Conservation (phyloP, 371 early-diverging fungal species). For the Mortierella sp. region DNA sequence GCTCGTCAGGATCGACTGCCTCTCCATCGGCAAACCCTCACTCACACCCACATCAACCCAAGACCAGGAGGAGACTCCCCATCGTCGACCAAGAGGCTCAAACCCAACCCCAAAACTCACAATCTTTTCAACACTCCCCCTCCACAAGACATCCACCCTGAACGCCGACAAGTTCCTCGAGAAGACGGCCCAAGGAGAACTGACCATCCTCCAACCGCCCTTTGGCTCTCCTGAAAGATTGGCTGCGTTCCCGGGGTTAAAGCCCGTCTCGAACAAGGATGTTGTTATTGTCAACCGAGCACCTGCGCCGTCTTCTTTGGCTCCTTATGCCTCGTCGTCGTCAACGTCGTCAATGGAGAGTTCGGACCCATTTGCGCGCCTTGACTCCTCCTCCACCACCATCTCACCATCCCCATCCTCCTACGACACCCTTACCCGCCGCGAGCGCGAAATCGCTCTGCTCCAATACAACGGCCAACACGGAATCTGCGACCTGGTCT, state of each 20-base stretch:
- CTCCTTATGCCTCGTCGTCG: not conserved
- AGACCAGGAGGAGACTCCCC: not conserved
- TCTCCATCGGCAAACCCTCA: slow-evolving; percentile 36
- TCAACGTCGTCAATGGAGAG: not conserved
- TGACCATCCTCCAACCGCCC: slow-evolving; percentile 50
- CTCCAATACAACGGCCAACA: slow-evolving; percentile 35
- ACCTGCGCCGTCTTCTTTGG: not conserved
- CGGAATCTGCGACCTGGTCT: slow-evolving; percentile 53
- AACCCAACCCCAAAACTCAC: slow-evolving; percentile 48
- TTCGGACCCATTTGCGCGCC: slow-evolving; percentile 23
- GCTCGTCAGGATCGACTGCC: slow-evolving; percentile 53
- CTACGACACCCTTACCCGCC: slow-evolving; percentile 14
- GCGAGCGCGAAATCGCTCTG: slow-evolving; percentile 6
- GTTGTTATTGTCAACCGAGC: slow-evolving; percentile 33
- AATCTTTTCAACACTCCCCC: slow-evolving; percentile 41
- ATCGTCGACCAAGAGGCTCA: slow-evolving; percentile 25
- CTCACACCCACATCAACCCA: not conserved
- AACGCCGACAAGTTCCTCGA: slow-evolving; percentile 37
- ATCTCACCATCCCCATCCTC: not conserved
- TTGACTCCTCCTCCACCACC: not conserved
- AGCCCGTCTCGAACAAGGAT: slow-evolving; percentile 26
- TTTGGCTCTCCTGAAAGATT: slow-evolving; percentile 46
- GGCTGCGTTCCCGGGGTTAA: slow-evolving; percentile 35
- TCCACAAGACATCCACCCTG: slow-evolving; percentile 48
- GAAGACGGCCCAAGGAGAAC: slow-evolving; percentile 23